Evolutionary conservation across 768 basidiomycete genomes (phyloP).

Genomic region (Vishniacozyma victoriae): DNA sequence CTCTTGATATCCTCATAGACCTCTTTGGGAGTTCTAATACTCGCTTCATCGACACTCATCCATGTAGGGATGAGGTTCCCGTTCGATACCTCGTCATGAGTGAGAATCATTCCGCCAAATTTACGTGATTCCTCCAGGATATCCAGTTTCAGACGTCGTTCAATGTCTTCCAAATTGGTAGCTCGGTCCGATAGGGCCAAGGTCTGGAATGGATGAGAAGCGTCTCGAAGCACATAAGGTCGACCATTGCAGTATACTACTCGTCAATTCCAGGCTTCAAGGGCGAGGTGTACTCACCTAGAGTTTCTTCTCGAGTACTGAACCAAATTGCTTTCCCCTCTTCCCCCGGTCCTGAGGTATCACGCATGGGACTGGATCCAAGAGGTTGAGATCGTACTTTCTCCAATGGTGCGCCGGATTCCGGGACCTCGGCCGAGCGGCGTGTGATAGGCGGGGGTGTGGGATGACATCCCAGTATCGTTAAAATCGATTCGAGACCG

Average conservation of each 20-base stretch:
- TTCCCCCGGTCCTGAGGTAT: constrained; percentile 5
- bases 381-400: constrained; percentile 6
- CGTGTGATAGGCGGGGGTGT: not conserved
- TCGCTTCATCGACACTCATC: constrained; percentile 77
- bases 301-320: constrained; percentile 91
- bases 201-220: constrained; percentile 71
- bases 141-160: constrained; percentile 73
- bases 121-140: constrained; percentile 77
- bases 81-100: constrained; percentile 79
- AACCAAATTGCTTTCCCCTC: constrained; percentile 63
- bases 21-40: constrained; percentile 81
- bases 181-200: constrained; percentile 83
- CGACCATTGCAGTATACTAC: constrained; percentile 47
- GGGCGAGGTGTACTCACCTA: constrained; percentile 56
- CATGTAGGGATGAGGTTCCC: constrained; percentile 85
- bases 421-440: not conserved
- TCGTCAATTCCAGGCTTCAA: not conserved
- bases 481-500: constrained; percentile 82
- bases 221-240: constrained; percentile 86
- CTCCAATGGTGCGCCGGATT: constrained; percentile 5
- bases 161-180: constrained; percentile 89
- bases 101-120: constrained; percentile 82
- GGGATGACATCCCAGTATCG: constrained; percentile 55
- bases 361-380: not conserved
- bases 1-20: constrained; percentile 72